A percentile compares a stretch with the other conserved stretches of the same genome.
Conservation (phyloP, 495 filamentous ascomycete species). For the Bacidia gigantensis region DNA sequence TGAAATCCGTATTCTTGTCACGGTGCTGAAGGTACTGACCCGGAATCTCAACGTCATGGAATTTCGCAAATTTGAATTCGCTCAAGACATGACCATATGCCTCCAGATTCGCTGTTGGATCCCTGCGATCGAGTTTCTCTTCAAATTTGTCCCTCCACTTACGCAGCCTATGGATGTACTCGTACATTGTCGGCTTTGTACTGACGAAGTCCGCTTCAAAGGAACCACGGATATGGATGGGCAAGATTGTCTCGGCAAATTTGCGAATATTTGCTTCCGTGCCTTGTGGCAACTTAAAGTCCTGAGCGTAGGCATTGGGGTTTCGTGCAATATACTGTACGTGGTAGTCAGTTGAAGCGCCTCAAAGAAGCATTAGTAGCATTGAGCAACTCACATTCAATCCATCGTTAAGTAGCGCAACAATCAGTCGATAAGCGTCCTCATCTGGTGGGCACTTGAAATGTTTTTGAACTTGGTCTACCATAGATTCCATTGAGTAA, state of each 20-base stretch:
- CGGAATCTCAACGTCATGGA: slow-evolving; percentile 95
- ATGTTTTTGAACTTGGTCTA: slow-evolving; percentile 94
- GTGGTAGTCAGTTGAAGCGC: slow-evolving; percentile 6
- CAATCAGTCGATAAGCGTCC: slow-evolving; percentile 95
- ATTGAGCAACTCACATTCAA: slow-evolving; percentile 31
- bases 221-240: slow-evolving; percentile 76
- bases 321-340: slow-evolving; percentile 67
- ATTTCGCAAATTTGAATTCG: slow-evolving; percentile 93
- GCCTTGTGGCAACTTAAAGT: slow-evolving; percentile 74
- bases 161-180: slow-evolving; percentile 93
- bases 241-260: slow-evolving; percentile 92
- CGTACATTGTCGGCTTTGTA: slow-evolving; percentile 86
- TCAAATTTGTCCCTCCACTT: slow-evolving; percentile 97
- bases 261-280: slow-evolving; percentile 93
- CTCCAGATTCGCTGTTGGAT: slow-evolving; percentile 57
- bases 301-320: slow-evolving; percentile 72
- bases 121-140: slow-evolving; percentile 87
- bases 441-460: slow-evolving; percentile 98
- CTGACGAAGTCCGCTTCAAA: slow-evolving; percentile 94
- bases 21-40: slow-evolving; percentile 94
- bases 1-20: slow-evolving; percentile 97
- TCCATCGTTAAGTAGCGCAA: slow-evolving; percentile 89
- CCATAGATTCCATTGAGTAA: slow-evolving; percentile 98
- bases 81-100: slow-evolving; percentile 75
- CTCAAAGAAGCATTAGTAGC: neutral